Percentiles rank a stretch among this genome's conserved stretches.
phyloP scores from a whole-genome alignment of 345 rosid species.

The Trapa bicornis region DNA sequence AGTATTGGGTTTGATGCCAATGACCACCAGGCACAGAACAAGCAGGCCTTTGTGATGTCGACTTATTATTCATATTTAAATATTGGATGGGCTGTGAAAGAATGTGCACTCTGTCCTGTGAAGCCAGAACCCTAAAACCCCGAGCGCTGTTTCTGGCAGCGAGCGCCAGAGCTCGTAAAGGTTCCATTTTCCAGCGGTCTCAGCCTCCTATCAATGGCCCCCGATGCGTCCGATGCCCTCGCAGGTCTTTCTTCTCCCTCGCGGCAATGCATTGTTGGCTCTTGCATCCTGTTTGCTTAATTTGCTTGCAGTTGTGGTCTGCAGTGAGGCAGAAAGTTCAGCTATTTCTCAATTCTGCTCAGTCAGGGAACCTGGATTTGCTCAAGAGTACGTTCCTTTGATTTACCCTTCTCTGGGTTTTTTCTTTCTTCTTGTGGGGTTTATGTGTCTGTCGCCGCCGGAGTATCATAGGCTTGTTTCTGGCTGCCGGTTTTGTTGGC shows the following conservation, averaged over 20 bases:
- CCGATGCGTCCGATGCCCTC: slow-evolving; percentile 73
- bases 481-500: neutral
- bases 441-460: neutral
- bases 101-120: neutral
- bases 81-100: too few species aligned
- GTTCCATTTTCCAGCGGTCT: neutral
- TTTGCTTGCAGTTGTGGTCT: slow-evolving; percentile 1
- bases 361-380: slow-evolving; percentile 64
- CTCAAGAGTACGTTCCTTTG: slow-evolving; percentile 54
- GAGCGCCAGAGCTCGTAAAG: neutral
- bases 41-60: too few species aligned
- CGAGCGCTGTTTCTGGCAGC: neutral
- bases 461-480: neutral
- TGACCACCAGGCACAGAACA: too few species aligned
- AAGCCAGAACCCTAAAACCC: neutral
- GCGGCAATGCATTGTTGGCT: neutral
- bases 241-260: slow-evolving; percentile 38
- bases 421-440: neutral
- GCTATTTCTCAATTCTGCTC: slow-evolving; percentile 56
- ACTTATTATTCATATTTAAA: too few species aligned
- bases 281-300: neutral
- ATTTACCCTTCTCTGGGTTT: neutral
- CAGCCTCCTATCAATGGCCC: slow-evolving; percentile 32
- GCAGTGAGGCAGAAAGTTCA: slow-evolving; percentile 69
- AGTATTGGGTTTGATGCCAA: too few species aligned